Percentiles rank a stretch among this genome's conserved stretches.
Evolutionary conservation across 352 stramenopile species (phyloP).

Genomic region (Phytophthora idaei): DNA sequence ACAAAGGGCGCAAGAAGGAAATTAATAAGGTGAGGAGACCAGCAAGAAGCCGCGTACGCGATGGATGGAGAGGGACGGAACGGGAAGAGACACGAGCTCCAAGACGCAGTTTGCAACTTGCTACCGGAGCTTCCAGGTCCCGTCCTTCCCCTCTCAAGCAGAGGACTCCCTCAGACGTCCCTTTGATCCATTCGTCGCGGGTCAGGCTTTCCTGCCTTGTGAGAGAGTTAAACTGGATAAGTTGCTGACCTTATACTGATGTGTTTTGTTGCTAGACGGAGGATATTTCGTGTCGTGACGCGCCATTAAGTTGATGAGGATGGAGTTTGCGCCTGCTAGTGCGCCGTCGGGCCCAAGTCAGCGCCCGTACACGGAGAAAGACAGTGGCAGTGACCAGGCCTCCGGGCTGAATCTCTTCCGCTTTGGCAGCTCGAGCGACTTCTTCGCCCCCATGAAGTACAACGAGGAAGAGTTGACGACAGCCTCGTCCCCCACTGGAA

Average conservation of each 20-base stretch:
- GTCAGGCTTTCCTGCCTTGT: neutral
- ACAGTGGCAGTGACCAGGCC: conserved; percentile 4
- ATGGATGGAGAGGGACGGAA: conserved; percentile 33
- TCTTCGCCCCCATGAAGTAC: conserved; percentile 58
- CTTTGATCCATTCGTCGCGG: neutral
- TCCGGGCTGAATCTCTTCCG: conserved; percentile 46
- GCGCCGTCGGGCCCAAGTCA: conserved; percentile 9
- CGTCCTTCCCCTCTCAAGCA: neutral
- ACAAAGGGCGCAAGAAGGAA: neutral
- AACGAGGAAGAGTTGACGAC: conserved; percentile 35
- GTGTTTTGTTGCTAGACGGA: conserved; percentile 1
- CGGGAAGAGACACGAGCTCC: conserved; percentile 3
- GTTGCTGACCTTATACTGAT: neutral
- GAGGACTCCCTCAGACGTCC: neutral
- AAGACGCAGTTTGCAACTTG: conserved; percentile 7
- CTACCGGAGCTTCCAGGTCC: conserved; percentile 1
- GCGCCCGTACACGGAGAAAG: conserved; percentile 18
- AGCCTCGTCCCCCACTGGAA: conserved; percentile 22
- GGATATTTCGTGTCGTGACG: conserved; percentile 3
- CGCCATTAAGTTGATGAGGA: conserved; percentile 24
- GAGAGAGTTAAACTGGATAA: neutral
- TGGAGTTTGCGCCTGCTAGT: conserved; percentile 37
- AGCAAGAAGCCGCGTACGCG: neutral
- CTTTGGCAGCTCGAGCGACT: conserved; percentile 50
- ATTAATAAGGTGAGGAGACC: conserved; percentile 1